A percentile compares a stretch with the other conserved stretches of the same genome.
Conservation (phyloP, 1,139 yeast species). For the Candida glucosophila region DNA sequence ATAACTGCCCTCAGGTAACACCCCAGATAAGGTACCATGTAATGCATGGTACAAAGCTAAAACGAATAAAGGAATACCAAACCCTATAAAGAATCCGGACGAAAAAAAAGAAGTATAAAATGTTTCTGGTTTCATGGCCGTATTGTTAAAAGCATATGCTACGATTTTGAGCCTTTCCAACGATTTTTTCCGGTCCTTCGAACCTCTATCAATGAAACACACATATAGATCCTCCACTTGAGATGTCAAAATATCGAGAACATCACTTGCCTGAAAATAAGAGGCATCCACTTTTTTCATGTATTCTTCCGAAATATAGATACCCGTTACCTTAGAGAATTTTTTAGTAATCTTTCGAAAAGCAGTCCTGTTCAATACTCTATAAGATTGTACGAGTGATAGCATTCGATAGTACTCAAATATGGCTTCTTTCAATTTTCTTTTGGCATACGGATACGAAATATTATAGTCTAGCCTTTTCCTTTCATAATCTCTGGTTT, state of each 20-base stretch:
- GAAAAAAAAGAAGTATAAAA: constrained; percentile 40
- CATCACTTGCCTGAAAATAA: constrained; percentile 58
- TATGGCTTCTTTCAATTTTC: constrained; percentile 68
- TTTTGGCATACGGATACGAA: constrained; percentile 64
- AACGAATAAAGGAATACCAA: constrained; percentile 55
- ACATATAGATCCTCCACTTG: constrained; percentile 66
- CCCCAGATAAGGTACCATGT: constrained; percentile 24
- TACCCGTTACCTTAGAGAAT: constrained; percentile 65
- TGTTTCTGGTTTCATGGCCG: constrained; percentile 18
- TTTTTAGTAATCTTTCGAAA: constrained; percentile 84
- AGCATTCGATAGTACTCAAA: constrained; percentile 74
- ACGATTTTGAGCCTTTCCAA: constrained; percentile 59
- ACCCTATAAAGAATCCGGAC: constrained; percentile 63
- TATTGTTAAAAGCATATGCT: constrained; percentile 31
- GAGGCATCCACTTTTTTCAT: constrained; percentile 50
- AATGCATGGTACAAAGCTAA: constrained; percentile 47
- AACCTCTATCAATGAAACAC: constrained; percentile 49
- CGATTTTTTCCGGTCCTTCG: constrained; percentile 66
- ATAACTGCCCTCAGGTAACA: constrained; percentile 44
- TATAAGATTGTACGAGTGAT: constrained; percentile 69
- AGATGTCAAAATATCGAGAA: constrained; percentile 50
- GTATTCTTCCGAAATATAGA: constrained; percentile 41
- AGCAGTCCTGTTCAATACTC: constrained; percentile 76
- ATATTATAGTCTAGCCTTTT: constrained; percentile 30
- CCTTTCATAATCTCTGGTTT: constrained; percentile 24